Conservation (phyloP, 441 rosid species). For the Kokia cookei region DNA sequence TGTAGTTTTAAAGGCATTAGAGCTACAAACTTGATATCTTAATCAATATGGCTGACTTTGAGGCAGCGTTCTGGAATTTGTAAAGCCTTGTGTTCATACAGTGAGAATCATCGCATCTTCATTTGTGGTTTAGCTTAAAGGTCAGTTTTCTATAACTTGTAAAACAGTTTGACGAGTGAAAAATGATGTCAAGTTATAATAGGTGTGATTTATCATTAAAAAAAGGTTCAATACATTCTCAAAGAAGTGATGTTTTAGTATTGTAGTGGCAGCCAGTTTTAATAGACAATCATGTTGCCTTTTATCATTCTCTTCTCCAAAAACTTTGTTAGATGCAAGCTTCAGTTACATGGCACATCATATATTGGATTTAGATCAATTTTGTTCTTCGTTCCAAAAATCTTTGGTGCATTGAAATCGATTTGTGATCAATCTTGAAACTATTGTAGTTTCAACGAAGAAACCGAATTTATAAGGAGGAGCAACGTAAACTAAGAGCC, state of each 20-base stretch:
- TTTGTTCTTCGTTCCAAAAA: background rate
- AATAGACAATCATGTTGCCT: background rate
- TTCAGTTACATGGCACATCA: background rate
- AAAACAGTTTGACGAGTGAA: background rate
- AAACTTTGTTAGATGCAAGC: background rate
- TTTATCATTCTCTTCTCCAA: background rate
- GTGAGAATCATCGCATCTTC: background rate
- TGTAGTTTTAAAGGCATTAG: background rate
- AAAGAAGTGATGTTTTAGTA: background rate
- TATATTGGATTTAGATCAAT: background rate
- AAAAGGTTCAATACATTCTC: background rate
- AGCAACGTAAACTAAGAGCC: conserved; percentile 84
- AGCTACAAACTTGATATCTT: no score
- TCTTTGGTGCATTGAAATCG: background rate
- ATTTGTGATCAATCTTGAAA: background rate
- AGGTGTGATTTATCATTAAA: background rate
- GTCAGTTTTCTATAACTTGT: background rate
- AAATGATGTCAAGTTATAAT: background rate
- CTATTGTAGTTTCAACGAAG: conserved; percentile 76
- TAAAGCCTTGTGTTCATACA: background rate
- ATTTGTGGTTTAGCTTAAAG: background rate
- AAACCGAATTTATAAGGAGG: conserved; percentile 93
- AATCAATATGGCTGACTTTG: no score
- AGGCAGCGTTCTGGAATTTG: no score
- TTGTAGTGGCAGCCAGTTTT: background rate